Evolutionary conservation across 768 basidiomycete species (phyloP).

Genomic region (Hydnomerulius pinastri): DNA sequence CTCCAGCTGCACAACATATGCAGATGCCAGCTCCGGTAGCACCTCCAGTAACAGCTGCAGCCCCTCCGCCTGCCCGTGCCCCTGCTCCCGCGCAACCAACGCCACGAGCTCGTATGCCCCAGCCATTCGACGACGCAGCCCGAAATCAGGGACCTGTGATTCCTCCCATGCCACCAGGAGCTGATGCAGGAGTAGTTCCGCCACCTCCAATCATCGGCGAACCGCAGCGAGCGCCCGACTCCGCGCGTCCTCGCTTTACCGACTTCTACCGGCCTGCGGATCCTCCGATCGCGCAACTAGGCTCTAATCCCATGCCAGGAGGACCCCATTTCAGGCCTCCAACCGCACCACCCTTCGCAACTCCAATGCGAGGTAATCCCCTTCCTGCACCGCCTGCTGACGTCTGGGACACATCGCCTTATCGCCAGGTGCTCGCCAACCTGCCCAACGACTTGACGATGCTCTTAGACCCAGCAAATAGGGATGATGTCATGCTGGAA

Average conservation of each 20-base stretch:
- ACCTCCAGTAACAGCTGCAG: not conserved
- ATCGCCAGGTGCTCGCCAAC: slow-evolving; percentile 49
- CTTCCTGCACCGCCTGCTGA: slow-evolving; percentile 65
- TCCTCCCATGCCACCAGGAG: slow-evolving; percentile 16
- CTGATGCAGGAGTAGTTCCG: slow-evolving; percentile 15
- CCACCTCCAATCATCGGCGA: slow-evolving; percentile 21
- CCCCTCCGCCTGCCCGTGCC: slow-evolving; percentile 4
- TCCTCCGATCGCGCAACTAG: slow-evolving; percentile 2
- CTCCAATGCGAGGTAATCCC: slow-evolving; percentile 44
- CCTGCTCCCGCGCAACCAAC: not conserved
- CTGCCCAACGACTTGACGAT: slow-evolving; percentile 46
- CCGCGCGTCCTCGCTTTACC: slow-evolving; percentile 26
- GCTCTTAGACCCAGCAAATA: slow-evolving; percentile 12
- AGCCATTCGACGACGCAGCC: slow-evolving; percentile 6
- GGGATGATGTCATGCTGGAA: slow-evolving; percentile 2
- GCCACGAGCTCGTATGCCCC: slow-evolving; percentile 21
- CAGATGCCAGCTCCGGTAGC: slow-evolving; percentile 17
- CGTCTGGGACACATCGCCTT: slow-evolving; percentile 58
- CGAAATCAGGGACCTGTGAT: slow-evolving; percentile 7
- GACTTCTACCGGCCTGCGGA: slow-evolving; percentile 27
- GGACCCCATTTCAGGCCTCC: slow-evolving; percentile 8
- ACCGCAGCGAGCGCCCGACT: slow-evolving; percentile 10
- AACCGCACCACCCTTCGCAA: slow-evolving; percentile 8
- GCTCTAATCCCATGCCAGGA: not conserved
- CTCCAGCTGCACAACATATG: slow-evolving; percentile 3